Evolutionary conservation across 164 flowering plant species (phyloP).

Genomic region (Vitis cinerea): DNA sequence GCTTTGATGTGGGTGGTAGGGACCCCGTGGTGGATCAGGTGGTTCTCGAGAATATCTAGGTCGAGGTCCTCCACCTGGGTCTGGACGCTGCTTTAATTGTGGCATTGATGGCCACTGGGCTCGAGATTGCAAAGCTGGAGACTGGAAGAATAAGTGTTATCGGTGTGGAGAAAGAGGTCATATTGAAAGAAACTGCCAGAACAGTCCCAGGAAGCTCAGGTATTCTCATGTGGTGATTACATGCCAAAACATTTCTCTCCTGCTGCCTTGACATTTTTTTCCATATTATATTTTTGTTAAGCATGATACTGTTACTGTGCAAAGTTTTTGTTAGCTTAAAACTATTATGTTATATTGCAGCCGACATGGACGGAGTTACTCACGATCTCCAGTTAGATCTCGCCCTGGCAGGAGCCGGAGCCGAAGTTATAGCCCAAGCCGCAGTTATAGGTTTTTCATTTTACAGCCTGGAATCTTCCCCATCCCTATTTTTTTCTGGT

Average conservation of each 20-base stretch:
- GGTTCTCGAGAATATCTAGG: conserved; percentile 69
- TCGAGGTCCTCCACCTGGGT: conserved; percentile 93
- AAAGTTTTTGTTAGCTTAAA: too few species aligned
- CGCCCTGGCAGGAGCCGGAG: conserved; percentile 65
- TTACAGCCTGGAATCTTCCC: background rate
- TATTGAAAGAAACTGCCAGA: conserved; percentile 83
- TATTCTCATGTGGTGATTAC: conserved; percentile 12
- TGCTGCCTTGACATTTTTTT: too few species aligned
- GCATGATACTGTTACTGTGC: background rate
- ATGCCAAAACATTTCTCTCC: too few species aligned
- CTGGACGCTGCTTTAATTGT: conserved; percentile 96
- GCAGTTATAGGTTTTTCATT: conserved; percentile 60
- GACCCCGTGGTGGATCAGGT: conserved; percentile 64
- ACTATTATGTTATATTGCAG: background rate
- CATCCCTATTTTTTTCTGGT: background rate
- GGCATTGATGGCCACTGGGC: conserved; percentile 99
- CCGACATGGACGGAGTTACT: conserved; percentile 57
- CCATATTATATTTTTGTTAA: too few species aligned
- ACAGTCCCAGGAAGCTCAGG: conserved; percentile 84
- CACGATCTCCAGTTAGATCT: conserved; percentile 63
- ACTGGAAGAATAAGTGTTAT: conserved; percentile 97
- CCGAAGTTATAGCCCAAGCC: conserved; percentile 68
- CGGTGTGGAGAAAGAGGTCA: conserved; percentile 96
- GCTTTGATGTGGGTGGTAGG: conserved; percentile 18
- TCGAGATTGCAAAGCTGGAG: conserved; percentile 96